Percentiles rank a stretch among this genome's conserved stretches.
Evolutionary conservation across 192 early-diverging fungal genomes (phyloP).

Genomic region (Ramicandelaber brevisporus): DNA sequence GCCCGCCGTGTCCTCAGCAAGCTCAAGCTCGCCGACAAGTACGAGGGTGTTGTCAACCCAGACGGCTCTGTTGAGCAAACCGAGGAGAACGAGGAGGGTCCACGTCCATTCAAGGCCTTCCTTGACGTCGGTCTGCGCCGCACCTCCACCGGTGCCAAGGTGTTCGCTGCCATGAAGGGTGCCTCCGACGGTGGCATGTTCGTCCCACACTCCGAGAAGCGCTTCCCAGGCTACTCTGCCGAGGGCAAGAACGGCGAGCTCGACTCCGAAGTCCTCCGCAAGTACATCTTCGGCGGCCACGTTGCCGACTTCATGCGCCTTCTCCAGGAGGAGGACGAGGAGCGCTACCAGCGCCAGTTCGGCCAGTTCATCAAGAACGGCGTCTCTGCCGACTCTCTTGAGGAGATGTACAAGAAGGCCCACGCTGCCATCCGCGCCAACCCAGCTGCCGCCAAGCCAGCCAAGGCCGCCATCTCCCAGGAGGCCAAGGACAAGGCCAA

Average conservation of each 20-base stretch:
- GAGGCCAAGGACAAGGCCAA: conserved; percentile 44
- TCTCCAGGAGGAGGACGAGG: conserved; percentile 97
- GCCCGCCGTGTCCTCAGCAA: conserved; percentile 89
- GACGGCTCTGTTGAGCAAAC: conserved; percentile 74
- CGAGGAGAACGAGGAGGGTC: conserved; percentile 73
- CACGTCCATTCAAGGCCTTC: conserved; percentile 94
- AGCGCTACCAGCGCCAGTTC: conserved; percentile 90
- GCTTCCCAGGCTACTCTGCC: conserved; percentile 91
- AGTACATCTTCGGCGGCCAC: conserved; percentile 97
- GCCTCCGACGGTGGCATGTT: conserved; percentile 95
- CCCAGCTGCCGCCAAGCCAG: conserved; percentile 34
- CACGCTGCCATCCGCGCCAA: conserved; percentile 88
- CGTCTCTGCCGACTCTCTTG: conserved; percentile 67
- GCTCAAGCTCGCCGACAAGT: conserved; percentile 86
- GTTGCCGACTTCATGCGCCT: conserved; percentile 94
- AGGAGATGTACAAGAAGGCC: conserved; percentile 81
- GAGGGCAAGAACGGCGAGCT: conserved; percentile 57
- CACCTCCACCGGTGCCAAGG: conserved; percentile 91
- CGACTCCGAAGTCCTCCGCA: conserved; percentile 76
- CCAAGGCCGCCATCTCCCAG: too few relatives aligned
- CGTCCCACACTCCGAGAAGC: conserved; percentile 85
- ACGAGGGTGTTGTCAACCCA: conserved; percentile 77
- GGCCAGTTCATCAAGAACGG: conserved; percentile 73
- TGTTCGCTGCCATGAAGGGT: conserved; percentile 96
- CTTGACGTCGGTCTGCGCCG: conserved; percentile 90